Percentiles rank a stretch among this genome's conserved stretches.
Evolutionary conservation across 306 rosid species (phyloP).

Genomic region (Gleditsia sinensis): DNA sequence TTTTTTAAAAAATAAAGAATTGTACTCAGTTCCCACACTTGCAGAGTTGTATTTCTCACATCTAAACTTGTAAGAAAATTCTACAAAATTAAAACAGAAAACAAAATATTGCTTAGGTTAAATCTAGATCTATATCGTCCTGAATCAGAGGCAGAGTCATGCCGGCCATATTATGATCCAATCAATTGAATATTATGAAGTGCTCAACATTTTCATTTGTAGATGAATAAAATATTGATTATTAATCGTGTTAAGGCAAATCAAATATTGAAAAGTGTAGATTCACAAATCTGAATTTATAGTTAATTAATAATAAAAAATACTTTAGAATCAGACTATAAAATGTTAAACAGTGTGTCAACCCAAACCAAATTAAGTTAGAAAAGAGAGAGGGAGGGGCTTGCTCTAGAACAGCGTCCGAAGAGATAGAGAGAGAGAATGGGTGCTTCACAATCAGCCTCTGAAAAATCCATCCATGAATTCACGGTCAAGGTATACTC

Average conservation of each 20-base stretch:
- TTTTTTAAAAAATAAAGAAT: too few species aligned
- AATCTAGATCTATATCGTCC: not conserved
- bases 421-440: constrained; percentile 26
- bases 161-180: constrained; percentile 35
- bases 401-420: not conserved
- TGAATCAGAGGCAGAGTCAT: not conserved
- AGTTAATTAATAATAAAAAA: not conserved
- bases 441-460: constrained; percentile 77
- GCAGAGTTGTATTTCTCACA: not conserved
- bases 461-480: constrained; percentile 74
- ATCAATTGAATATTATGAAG: constrained; percentile 6
- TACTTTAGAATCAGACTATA: constrained; percentile 27
- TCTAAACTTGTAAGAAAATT: not conserved
- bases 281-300: not conserved
- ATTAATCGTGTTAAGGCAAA: not conserved
- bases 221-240: not conserved
- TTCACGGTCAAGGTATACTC: constrained; percentile 74
- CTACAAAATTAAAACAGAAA: too few species aligned
- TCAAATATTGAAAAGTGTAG: constrained; percentile 12
- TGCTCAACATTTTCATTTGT: constrained; percentile 16
- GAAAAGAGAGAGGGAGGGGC: constrained; percentile 1
- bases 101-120: not conserved
- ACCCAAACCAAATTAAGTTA: not conserved
- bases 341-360: not conserved
- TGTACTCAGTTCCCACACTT: not conserved